Evolutionary conservation across 1,139 yeast species (phyloP).

Genomic region (Geotrichum australiense): DNA sequence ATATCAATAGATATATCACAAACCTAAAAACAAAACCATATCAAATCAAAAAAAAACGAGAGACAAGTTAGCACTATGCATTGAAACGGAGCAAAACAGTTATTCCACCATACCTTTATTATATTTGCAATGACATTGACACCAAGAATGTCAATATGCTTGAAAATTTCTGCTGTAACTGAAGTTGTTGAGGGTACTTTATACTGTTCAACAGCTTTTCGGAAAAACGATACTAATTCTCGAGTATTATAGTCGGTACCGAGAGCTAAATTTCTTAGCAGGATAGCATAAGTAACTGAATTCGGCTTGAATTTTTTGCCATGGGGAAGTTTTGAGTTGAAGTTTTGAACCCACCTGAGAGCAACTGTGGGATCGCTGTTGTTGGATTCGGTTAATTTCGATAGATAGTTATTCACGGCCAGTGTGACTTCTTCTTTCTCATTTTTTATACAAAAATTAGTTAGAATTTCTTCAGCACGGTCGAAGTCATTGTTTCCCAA

Average conservation of each 20-base stretch:
- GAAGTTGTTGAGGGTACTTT: neutral
- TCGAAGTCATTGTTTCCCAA: slow-evolving; percentile 58
- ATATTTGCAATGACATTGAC: slow-evolving; percentile 49
- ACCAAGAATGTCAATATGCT: slow-evolving; percentile 64
- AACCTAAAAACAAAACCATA: slow-evolving; percentile 23
- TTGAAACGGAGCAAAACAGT: slow-evolving; percentile 16
- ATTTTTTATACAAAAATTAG: slow-evolving; percentile 48
- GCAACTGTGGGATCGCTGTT: slow-evolving; percentile 29
- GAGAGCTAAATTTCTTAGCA: slow-evolving; percentile 30
- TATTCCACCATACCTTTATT: slow-evolving; percentile 29
- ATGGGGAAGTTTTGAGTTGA: slow-evolving; percentile 25
- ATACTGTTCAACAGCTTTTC: slow-evolving; percentile 11
- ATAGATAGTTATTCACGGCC: slow-evolving; percentile 47
- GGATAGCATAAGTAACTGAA: slow-evolving; percentile 33
- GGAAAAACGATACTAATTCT: slow-evolving; percentile 8
- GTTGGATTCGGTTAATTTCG: slow-evolving; percentile 38
- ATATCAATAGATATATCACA: slow-evolving; percentile 31
- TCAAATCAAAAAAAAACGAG: slow-evolving; percentile 13
- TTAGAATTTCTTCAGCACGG: slow-evolving; percentile 64
- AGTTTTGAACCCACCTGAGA: slow-evolving; percentile 27
- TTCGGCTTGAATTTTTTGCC: slow-evolving; percentile 25
- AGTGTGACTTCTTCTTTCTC: slow-evolving; percentile 33
- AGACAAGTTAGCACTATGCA: slow-evolving; percentile 1
- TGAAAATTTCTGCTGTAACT: slow-evolving; percentile 39
- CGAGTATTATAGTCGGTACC: slow-evolving; percentile 22